Base-by-base conservation (phyloP, 441 rosid species). In the Metrosideros polymorpha region DNA sequence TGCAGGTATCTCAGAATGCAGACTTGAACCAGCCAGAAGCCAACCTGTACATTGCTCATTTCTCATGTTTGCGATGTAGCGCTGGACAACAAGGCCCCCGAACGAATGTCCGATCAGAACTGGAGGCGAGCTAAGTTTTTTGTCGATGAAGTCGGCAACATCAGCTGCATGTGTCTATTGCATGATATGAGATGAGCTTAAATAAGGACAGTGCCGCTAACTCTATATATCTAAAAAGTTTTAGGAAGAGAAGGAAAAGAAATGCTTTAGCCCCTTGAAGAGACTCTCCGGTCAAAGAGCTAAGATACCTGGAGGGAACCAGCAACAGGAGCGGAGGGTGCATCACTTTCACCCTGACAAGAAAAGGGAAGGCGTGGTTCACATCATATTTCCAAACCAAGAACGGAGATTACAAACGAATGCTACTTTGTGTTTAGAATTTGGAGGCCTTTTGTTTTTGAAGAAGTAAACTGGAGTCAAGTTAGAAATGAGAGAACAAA, bases 161-260 rank as follows among this genome's bases (percentile, higher is more conserved):
- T 94, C 97, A 90, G 95, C 91, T 86, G 97, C 99, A 86, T 97
- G 98, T 32, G 97, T 95, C 99, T 96, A 97, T 92, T 90, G 92
- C 92, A 92, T 55, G 85, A 88, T 87, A 86, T 49, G 45, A 84
- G 88, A 89, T 79, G 18, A 66, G 53, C 71, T 84, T 47, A 71
- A 71, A 71, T 71, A 12, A 71, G 47, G n/a, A 71, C n/a, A 39
- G 47, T 6, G n/a, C 79, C n/a, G n/a, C 79, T 39, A 47, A 1
- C 5, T 71, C 8, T 17, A 6, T 47, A 17, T 6, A 5, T 50
- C 35, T 50, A 25, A 52, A 82, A 4, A 22, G 17, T 32, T 12
- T 12, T 17, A 12, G 17, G 53, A 10, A 22, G n/a, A 15, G 3
- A 29, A 9, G 5, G 6, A 3, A 18, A 1, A 22, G 9, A 55